phyloP scores from a whole-genome alignment of 139 green algal species.

The Chlamydomonas asymmetrica region DNA sequence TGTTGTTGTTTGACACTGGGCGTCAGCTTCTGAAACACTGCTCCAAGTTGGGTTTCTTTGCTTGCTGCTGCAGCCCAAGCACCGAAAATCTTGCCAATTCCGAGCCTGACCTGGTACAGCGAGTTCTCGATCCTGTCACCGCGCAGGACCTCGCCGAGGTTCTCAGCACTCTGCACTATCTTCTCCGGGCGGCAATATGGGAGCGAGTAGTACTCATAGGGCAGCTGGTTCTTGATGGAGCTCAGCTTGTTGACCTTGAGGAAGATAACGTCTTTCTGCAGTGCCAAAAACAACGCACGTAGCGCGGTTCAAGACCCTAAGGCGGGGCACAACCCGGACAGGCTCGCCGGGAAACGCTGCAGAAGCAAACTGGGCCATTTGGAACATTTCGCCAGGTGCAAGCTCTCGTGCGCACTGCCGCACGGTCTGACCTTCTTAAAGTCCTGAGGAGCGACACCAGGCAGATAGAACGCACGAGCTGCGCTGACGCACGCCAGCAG shows the following conservation, averaged over 20 bases:
- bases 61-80: no score
- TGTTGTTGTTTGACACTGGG: no score
- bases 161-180: conserved; percentile 89
- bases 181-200: conserved; percentile 94
- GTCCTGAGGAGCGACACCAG: conserved; percentile 90
- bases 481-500: neutral
- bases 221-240: conserved; percentile 90
- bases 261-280: conserved; percentile 79
- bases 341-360: no score
- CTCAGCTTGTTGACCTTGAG: conserved; percentile 98
- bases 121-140: conserved; percentile 98
- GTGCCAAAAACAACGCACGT: neutral
- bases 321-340: neutral
- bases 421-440: conserved; percentile 78
- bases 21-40: no score
- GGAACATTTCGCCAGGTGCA: no score
- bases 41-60: no score
- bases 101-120: conserved; percentile 72
- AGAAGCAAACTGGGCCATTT: no score
- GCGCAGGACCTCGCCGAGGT: conserved; percentile 96
- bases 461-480: conserved; percentile 85
- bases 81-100: no score
- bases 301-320: neutral
- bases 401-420: no score
- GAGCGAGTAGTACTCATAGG: conserved; percentile 98